Conservation (phyloP, 2,329 filamentous ascomycete genomes). For the Fusarium mundagurra region DNA sequence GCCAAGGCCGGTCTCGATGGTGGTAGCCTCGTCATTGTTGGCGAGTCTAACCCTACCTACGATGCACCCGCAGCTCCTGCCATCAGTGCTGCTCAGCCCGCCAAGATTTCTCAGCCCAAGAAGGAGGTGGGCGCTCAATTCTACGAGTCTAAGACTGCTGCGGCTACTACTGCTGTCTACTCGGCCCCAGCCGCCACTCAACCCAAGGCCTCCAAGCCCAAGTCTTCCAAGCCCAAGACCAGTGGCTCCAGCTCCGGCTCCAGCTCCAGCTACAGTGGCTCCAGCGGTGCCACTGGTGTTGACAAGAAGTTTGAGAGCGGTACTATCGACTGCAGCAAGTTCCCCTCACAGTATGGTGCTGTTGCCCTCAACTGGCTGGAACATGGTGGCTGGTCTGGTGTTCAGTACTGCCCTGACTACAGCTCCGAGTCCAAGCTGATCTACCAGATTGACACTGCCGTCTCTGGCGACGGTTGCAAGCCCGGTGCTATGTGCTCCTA, state of each 20-base stretch:
- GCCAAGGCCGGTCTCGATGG: constrained; percentile 77
- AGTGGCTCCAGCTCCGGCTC: constrained; percentile 37
- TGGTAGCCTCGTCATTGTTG: constrained; percentile 74
- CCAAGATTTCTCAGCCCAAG: constrained; percentile 45
- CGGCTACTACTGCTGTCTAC: constrained; percentile 42
- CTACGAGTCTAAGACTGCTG: constrained; percentile 57
- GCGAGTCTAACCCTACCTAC: constrained; percentile 66
- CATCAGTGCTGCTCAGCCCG: constrained; percentile 48
- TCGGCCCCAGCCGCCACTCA: constrained; percentile 38
- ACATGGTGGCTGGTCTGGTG: constrained; percentile 79
- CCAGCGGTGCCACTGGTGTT: constrained; percentile 60
- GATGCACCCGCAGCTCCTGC: constrained; percentile 53
- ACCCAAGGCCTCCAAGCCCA: constrained; percentile 40
- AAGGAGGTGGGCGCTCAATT: constrained; percentile 59
- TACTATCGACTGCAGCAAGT: constrained; percentile 73
- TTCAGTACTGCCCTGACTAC: constrained; percentile 72
- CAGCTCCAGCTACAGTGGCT: constrained; percentile 36
- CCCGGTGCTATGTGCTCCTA: constrained; percentile 86
- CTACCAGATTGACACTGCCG: constrained; percentile 70
- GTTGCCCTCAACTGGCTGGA: constrained; percentile 74
- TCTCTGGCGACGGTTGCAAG: constrained; percentile 69
- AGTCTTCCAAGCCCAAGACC: constrained; percentile 27
- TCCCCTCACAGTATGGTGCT: constrained; percentile 86
- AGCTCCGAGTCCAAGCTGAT: constrained; percentile 63
- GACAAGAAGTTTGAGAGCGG: constrained; percentile 79